Conservation (phyloP, 805 yeast genomes). For the Wickerhamomyces subpelliculosus region DNA sequence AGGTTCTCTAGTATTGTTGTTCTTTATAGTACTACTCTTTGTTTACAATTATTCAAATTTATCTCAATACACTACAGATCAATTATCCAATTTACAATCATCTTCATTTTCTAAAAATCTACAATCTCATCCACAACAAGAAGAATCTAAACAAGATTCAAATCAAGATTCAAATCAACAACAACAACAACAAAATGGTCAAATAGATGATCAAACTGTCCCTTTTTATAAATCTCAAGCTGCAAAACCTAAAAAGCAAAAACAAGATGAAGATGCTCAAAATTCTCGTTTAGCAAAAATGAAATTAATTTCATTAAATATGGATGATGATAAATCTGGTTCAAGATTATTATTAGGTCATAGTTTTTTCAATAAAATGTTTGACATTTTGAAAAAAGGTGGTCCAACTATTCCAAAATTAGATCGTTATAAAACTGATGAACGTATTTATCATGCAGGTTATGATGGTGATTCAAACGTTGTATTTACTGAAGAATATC, state of each 20-base stretch:
- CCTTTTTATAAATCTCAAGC: constrained; percentile 20
- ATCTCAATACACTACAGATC: constrained; percentile 7
- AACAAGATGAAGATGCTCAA: not conserved
- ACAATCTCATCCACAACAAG: too few species aligned
- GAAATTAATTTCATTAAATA: constrained; percentile 16
- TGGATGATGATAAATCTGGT: constrained; percentile 26
- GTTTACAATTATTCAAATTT: constrained; percentile 12
- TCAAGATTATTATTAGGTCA: constrained; percentile 30
- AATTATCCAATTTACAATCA: constrained; percentile 5
- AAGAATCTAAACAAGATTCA: too few species aligned
- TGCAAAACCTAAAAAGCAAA: constrained; percentile 2
- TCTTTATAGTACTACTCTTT: constrained; percentile 4
- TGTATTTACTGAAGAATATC: constrained; percentile 45
- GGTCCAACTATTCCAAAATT: constrained; percentile 39
- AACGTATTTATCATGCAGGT: constrained; percentile 49
- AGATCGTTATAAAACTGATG: constrained; percentile 35
- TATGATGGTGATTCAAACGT: constrained; percentile 35
- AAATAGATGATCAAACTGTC: constrained; percentile 15
- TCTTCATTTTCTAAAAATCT: not conserved
- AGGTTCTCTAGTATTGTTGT: constrained; percentile 7
- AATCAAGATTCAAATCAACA: too few species aligned
- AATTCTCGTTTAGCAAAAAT: constrained; percentile 10
- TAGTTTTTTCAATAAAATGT: constrained; percentile 35
- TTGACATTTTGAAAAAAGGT: constrained; percentile 33
- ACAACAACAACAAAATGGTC: too few species aligned